These are phyloP conservation scores for Cairneyella variabilis DNA, from an alignment of 495 filamentous ascomycete genomes.

Conservation along the genomic window DNA sequence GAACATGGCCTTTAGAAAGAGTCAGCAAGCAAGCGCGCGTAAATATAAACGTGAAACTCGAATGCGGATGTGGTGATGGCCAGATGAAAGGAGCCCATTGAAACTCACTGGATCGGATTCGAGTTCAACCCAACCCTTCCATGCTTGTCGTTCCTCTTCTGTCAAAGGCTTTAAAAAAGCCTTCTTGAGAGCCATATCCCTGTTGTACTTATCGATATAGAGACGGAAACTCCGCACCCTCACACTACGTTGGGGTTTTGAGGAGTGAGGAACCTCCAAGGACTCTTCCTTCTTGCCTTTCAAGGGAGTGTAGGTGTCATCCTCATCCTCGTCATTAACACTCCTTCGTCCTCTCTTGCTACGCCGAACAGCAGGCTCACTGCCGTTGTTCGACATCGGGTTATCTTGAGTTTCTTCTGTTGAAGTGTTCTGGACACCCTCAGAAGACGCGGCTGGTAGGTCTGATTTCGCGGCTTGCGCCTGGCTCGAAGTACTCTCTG, in stretches of 20 bases:
- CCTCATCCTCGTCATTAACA: no score
- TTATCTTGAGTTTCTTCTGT: no score
- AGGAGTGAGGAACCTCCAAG: no score
- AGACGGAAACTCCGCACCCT: constrained; percentile 8
- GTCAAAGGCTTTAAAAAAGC: constrained; percentile 17
- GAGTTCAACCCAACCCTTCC: constrained; percentile 76
- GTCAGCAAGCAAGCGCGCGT: not conserved
- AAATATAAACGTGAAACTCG: not conserved
- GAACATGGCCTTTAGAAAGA: constrained; percentile 64
- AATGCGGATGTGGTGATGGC: constrained; percentile 2
- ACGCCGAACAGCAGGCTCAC: no score
- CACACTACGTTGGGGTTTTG: not conserved
- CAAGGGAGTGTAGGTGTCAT: no score
- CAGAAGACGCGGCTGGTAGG: no score
- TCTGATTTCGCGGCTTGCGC: no score
- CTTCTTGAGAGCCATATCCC: not conserved
- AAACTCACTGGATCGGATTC: constrained; percentile 86
- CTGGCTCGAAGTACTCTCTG: no score
- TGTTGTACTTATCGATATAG: not conserved
- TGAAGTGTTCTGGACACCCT: no score
- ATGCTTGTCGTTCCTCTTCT: constrained; percentile 39
- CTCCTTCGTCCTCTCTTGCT: no score
- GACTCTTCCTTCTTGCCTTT: not conserved
- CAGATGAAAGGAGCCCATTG: not conserved
- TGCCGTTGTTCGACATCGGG: no score